phyloP scores from a whole-genome alignment of 139 green algal species.

The Asterochloris erici region DNA sequence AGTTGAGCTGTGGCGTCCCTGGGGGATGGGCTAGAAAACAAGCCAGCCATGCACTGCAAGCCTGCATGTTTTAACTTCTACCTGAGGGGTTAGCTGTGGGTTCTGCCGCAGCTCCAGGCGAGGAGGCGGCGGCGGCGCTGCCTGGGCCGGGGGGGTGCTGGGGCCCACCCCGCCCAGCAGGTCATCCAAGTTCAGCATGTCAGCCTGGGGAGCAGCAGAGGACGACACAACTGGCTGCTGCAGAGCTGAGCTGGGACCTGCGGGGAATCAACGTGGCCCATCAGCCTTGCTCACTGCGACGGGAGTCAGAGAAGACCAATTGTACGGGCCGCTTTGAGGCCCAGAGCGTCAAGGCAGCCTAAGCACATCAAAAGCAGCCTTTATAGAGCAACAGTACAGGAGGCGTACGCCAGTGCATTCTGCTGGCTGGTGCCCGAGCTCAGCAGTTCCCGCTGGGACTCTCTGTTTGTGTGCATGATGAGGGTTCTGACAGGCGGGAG shows the following conservation, averaged over 20 bases:
- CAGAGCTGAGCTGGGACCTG: no score
- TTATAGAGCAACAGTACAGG: no score
- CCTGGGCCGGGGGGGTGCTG: background rate
- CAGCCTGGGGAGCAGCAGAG: background rate
- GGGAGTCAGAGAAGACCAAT: no score
- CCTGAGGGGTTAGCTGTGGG: conserved; percentile 15
- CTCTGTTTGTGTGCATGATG: background rate
- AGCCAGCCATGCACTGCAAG: conserved; percentile 6
- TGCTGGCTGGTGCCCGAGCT: background rate
- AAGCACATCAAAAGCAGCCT: no score
- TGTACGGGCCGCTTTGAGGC: no score
- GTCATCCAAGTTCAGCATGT: conserved; percentile 30
- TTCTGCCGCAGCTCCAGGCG: conserved; percentile 12
- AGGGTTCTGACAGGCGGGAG: background rate
- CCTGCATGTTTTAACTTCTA: background rate
- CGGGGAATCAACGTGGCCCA: no score
- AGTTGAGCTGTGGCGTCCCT: no score
- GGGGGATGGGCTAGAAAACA: background rate
- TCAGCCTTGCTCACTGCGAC: no score
- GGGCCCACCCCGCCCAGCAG: conserved; percentile 20
- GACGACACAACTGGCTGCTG: no score
- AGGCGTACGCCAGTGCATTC: no score
- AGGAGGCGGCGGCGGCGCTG: conserved; percentile 13
- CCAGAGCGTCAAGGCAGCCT: no score
- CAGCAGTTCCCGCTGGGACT: background rate